Evolutionary conservation across 177 flowering plant genomes (phyloP).

Genomic region (Vitis hybrid): DNA sequence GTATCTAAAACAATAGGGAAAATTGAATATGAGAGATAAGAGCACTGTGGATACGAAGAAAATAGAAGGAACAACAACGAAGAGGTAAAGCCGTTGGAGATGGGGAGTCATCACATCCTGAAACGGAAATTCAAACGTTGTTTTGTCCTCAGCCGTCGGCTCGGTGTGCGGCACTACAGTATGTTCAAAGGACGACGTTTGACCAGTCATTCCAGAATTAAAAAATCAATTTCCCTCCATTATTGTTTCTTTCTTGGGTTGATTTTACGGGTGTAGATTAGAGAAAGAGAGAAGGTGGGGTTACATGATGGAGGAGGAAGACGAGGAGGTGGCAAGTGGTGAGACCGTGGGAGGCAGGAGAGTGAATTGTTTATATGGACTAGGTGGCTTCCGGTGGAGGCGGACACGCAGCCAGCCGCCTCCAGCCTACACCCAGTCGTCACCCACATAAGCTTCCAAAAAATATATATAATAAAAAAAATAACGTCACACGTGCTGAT

Average conservation of each 20-base stretch:
- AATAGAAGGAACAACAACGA: background rate
- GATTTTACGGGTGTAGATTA: background rate
- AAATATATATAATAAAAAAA: too few relatives aligned
- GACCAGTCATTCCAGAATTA: background rate
- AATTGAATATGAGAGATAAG: too few relatives aligned
- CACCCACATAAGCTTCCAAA: too few relatives aligned
- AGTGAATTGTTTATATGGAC: too few relatives aligned
- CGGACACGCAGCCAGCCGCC: too few relatives aligned
- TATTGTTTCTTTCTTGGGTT: background rate
- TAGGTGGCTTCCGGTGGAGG: too few relatives aligned
- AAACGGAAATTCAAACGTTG: background rate
- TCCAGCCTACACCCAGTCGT: too few relatives aligned
- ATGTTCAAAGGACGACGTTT: background rate
- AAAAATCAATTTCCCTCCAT: background rate
- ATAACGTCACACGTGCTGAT: too few relatives aligned
- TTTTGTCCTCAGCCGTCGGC: conserved; percentile 9
- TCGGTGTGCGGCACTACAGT: background rate
- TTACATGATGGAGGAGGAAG: background rate
- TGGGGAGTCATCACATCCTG: background rate
- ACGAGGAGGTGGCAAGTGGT: background rate
- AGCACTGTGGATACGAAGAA: too few relatives aligned
- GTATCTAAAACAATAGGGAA: too few relatives aligned
- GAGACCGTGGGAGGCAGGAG: too few relatives aligned
- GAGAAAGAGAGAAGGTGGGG: background rate
- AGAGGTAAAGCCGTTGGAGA: background rate